Base-by-base conservation (phyloP, 1,284 basidiomycete species). In the Moesziomyces sp. region DNA sequence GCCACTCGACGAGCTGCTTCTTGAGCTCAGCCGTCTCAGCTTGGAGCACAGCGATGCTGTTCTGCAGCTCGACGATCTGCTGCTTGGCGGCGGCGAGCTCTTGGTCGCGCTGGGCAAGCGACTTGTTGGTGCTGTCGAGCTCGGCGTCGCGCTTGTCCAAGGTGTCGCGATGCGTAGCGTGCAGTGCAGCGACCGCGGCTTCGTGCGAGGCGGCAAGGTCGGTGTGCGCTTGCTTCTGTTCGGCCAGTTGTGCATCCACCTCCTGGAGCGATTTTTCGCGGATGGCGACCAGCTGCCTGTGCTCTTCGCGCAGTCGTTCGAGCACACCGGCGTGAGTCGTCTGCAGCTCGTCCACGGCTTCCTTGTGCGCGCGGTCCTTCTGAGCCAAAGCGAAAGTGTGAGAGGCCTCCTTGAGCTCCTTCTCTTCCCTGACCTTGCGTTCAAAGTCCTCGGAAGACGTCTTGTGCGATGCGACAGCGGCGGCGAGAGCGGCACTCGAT, bases 341-440 rank as follows among this genome's bases (percentile, higher is more conserved):
- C 28, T 77, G 38, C 26, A 74, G 43, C 8, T 57, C 61, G 3
- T 69, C 58, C 49, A 77, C 28, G 24, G 44, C 30, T 14, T 66
- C 74, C 33, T 58, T 45, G 52, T 74, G 67, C 46, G 75, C 57
- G n/a, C 66, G 56, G 19, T 78, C 71, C 51, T 68, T 74, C 48
- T 71, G 61, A 16, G 47, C 46, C 33, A 79, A 62, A 7, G 62
- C 61, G 46, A 71, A 69, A 21, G 55, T 26, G 51, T 75, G 75
- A 5, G 66, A 63, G 11, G 59, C 57, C n/a, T 73, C 71, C 43
- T 50, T 62, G 38, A 47, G 72, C 52, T 74, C 58, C 40, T 60
- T 60, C 55, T 74, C 72, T 19, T 65, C 66, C 55, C 54, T 52
- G 56, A 58, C 54, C 40, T 69, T 69, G 46, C 62, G 61, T 49